phyloP scores from a whole-genome alignment of 345 rosid species.

The Barbarea vulgaris region DNA sequence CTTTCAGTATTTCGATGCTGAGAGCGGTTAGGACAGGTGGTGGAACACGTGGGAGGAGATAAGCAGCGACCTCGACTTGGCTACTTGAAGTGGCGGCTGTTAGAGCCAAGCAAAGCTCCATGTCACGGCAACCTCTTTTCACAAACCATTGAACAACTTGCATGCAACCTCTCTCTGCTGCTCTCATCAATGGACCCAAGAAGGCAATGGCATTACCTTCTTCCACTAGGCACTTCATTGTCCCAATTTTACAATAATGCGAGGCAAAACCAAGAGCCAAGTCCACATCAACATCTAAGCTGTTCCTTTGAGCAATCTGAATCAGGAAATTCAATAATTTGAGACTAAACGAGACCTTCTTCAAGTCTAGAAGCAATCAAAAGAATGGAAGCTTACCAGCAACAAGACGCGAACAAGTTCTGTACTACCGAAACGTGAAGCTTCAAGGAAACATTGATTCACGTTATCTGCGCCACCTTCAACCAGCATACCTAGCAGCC shows the following conservation, averaged over 20 bases:
- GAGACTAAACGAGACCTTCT: not conserved
- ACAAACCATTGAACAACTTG: constrained; percentile 97
- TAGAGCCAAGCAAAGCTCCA: constrained; percentile 94
- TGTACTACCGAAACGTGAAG: constrained; percentile 96
- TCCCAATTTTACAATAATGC: constrained; percentile 84
- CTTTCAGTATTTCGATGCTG: constrained; percentile 89
- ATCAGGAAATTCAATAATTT: constrained; percentile 19
- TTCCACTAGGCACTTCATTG: constrained; percentile 97
- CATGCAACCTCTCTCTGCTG: constrained; percentile 95
- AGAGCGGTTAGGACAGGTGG: constrained; percentile 83
- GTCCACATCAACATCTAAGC: constrained; percentile 97
- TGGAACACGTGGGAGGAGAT: constrained; percentile 87
- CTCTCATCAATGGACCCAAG: constrained; percentile 91
- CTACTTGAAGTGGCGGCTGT: constrained; percentile 97
- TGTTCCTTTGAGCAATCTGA: constrained; percentile 96
- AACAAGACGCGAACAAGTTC: constrained; percentile 92
- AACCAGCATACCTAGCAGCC: constrained; percentile 81
- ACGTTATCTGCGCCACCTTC: constrained; percentile 98
- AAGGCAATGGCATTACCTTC: constrained; percentile 95
- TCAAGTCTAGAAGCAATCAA: not conserved
- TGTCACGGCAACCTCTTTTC: constrained; percentile 76
- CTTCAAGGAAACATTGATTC: constrained; percentile 95
- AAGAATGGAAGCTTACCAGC: constrained; percentile 54
- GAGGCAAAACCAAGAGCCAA: constrained; percentile 93
- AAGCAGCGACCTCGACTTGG: constrained; percentile 79